Evolutionary conservation across 2,329 filamentous ascomycete species (phyloP), one percentile per base, ranked within the genome.

Genomic region (Coniochaeta sp.): DNA sequence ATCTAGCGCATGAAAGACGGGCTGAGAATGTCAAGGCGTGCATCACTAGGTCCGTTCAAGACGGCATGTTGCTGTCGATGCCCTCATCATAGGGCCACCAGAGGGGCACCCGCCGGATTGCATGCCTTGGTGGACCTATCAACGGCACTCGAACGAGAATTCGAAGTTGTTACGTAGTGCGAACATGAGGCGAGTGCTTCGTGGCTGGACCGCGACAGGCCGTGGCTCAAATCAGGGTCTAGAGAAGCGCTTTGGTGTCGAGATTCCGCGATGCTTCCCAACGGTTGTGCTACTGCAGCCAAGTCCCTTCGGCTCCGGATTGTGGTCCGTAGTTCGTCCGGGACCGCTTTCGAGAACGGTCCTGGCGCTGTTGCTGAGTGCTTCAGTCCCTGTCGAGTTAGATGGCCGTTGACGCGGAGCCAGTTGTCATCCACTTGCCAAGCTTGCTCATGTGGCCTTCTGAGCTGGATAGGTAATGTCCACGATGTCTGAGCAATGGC

Each of bases 251-350:
- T 42, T 24, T 42, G 38, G 26, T 42, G n/a, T 6, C 18, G 20
- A n/a, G n/a, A 18, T 5, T 7, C 18, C 18, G 20, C 32, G 8
- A 40, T 6, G 16, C 16, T 42, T 42, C 10, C 18, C 38, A 42
- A 42, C 38, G 38, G 38, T 42, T 42, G 38, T n/a, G 22, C 38
- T 42, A 42, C 18, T 42, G 38, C 38, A 42, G 20, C 38, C 38
- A 42, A 42, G 38, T 5, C 3, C 3, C 20, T 26, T 26, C 38
- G 18, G 18, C 38, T 42, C 38, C 18, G 22, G n/a, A 18, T 42
- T 24, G 18, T 24, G 38, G 14, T 16, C n/a, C n/a, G n/a, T n/a
- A n/a, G n/a, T n/a, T n/a, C n/a, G n/a, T n/a, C n/a, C n/a, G n/a
- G n/a, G n/a, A n/a, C n/a, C n/a, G n/a, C n/a, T n/a, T n/a, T n/a